Conservation (phyloP, 768 basidiomycete genomes). For the Hemileccinum impolitum region DNA sequence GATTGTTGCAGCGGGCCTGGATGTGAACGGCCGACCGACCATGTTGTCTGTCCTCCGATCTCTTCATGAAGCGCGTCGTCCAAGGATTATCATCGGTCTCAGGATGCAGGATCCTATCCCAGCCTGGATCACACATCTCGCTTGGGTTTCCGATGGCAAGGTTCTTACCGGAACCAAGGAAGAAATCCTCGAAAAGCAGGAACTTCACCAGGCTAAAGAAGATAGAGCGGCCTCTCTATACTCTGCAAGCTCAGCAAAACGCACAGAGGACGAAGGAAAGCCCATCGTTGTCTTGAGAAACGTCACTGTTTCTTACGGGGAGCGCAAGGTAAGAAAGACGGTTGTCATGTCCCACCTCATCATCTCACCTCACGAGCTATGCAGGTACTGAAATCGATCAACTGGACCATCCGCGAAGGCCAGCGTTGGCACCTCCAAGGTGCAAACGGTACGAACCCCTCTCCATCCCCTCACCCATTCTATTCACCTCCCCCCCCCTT, state of each 20-base stretch:
- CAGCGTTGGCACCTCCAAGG: constrained; percentile 91
- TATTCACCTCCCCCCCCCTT: background rate
- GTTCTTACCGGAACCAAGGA: constrained; percentile 52
- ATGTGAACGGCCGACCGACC: constrained; percentile 53
- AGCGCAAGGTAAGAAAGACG: constrained; percentile 46
- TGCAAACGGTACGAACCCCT: constrained; percentile 62
- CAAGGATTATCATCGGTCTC: constrained; percentile 64
- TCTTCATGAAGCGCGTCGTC: constrained; percentile 46
- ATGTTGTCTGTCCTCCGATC: constrained; percentile 54
- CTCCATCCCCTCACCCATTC: background rate
- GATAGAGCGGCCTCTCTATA: background rate
- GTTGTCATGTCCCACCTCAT: background rate
- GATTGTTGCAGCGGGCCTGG: constrained; percentile 66
- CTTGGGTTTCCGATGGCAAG: constrained; percentile 45
- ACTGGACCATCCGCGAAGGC: constrained; percentile 79
- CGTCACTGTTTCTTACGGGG: constrained; percentile 69
- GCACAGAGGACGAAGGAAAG: constrained; percentile 22
- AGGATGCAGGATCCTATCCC: constrained; percentile 71
- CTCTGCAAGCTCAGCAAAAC: background rate
- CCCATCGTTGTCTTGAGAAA: constrained; percentile 59
- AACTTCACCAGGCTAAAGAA: constrained; percentile 5
- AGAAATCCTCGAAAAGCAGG: constrained; percentile 37
- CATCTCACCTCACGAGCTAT: background rate
- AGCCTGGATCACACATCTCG: constrained; percentile 69
- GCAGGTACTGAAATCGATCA: constrained; percentile 77